Percentiles rank a stretch among this genome's conserved stretches.
phyloP scores from a whole-genome alignment of 148 eudicot genomes.

The Camellia japonica region DNA sequence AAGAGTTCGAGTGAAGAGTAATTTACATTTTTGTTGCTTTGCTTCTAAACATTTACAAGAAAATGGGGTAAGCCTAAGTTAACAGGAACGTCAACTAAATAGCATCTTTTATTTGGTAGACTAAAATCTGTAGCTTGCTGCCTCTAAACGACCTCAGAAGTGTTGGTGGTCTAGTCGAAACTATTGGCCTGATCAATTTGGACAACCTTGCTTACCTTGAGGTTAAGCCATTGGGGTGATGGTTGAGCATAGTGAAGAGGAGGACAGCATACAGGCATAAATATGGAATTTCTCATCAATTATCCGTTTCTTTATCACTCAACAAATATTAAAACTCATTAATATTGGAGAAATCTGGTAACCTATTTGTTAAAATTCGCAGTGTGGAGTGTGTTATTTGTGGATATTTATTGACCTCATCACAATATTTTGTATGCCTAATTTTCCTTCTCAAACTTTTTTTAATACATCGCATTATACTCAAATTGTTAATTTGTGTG shows the following conservation, averaged over 20 bases:
- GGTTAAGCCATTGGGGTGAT: neutral
- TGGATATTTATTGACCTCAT: neutral
- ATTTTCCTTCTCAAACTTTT: neutral
- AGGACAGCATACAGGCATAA: neutral
- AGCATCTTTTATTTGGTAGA: neutral
- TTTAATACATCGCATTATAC: neutral
- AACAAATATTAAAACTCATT: neutral
- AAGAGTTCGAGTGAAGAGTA: too few relatives aligned
- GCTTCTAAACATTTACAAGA: too few relatives aligned
- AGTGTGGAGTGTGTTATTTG: neutral
- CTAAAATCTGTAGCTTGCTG: neutral
- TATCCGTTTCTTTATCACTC: neutral
- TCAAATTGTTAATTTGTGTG: neutral
- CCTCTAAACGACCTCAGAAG: neutral
- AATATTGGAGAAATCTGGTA: neutral
- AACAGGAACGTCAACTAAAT: too few relatives aligned
- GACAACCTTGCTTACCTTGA: neutral
- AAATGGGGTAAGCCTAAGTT: too few relatives aligned
- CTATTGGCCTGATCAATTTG: neutral
- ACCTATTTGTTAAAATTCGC: neutral
- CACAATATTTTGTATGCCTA: neutral
- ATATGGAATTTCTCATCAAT: neutral
- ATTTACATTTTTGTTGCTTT: too few relatives aligned
- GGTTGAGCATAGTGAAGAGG: neutral
- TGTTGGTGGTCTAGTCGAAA: neutral